Conservation (phyloP, 2,329 filamentous ascomycete genomes). For the Lomentospora prolificans region DNA sequence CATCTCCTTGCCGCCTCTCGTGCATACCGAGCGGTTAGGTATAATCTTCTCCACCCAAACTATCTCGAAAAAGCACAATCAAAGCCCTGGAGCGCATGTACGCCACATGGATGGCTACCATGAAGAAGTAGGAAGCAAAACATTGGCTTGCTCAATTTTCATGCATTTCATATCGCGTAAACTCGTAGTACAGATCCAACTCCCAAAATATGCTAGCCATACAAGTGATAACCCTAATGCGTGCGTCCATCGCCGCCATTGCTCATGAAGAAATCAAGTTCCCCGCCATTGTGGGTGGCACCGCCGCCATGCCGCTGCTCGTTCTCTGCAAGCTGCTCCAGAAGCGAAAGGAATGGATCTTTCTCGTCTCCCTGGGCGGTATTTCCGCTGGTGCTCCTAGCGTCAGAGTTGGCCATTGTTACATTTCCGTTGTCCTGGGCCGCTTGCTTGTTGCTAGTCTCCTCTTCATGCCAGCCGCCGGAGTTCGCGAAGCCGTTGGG, state of each 20-base stretch:
- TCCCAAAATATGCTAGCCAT: not conserved
- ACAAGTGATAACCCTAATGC: not conserved
- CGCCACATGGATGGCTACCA: too few relatives aligned
- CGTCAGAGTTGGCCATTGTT: not conserved
- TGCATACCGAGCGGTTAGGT: not conserved
- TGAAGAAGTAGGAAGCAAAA: not conserved
- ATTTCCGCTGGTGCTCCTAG: conserved; percentile 27
- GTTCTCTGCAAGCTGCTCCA: conserved; percentile 77
- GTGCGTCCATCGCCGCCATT: conserved; percentile 11
- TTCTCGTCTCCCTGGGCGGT: conserved; percentile 52
- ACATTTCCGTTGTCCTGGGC: conserved; percentile 1
- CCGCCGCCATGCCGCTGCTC: conserved; percentile 59
- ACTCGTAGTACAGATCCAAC: not conserved
- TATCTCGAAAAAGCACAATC: not conserved
- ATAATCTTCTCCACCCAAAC: not conserved
- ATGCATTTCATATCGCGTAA: not conserved
- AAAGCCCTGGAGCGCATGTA: too few relatives aligned
- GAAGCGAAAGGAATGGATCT: conserved; percentile 68
- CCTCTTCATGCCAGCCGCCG: conserved; percentile 38
- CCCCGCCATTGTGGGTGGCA: conserved; percentile 20
- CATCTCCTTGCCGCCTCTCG: not conserved
- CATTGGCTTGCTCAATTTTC: not conserved
- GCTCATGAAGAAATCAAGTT: conserved; percentile 67
- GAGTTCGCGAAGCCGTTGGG: conserved; percentile 44
- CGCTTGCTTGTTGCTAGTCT: conserved; percentile 17